Conservation (phyloP, 257 asterid genomes). For the Capsicum baccatum region DNA sequence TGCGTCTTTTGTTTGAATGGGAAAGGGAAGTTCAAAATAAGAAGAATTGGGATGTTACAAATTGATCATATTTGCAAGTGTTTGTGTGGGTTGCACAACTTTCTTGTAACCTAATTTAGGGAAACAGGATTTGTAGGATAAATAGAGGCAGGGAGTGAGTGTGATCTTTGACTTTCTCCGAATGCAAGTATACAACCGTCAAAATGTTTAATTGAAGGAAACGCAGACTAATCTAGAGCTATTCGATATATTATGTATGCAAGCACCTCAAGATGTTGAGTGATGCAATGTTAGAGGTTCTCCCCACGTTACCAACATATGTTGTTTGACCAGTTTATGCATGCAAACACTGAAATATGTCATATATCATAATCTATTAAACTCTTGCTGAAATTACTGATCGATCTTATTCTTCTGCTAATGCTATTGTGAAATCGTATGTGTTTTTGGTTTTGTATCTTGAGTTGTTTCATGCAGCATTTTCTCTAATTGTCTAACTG, state of each 20-base stretch:
- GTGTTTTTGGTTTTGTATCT: constrained; percentile 24
- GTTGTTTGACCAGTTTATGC: neutral
- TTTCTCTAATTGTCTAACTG: constrained; percentile 1
- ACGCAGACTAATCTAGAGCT: constrained; percentile 2
- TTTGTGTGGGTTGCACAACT: constrained; percentile 3
- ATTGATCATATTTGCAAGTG: neutral
- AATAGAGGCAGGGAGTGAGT: neutral
- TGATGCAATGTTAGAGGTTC: neutral
- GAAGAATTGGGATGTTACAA: constrained; percentile 10
- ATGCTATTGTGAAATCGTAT: neutral
- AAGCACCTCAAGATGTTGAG: constrained; percentile 17
- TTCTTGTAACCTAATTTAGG: neutral
- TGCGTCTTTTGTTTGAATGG: neutral
- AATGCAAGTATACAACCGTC: neutral
- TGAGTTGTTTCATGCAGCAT: constrained; percentile 22
- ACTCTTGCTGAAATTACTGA: neutral
- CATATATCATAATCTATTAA: neutral
- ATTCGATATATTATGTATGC: neutral
- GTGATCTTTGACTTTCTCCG: neutral
- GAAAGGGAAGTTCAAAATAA: neutral
- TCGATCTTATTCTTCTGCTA: constrained; percentile 1
- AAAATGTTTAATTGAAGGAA: neutral
- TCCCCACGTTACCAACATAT: neutral
- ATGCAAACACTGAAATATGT: neutral
- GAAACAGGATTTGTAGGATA: constrained; percentile 11